These are phyloP conservation scores for Colletotrichum lindemuthianum DNA, from an alignment of 2,329 filamentous ascomycete species.

Conservation along the genomic window DNA sequence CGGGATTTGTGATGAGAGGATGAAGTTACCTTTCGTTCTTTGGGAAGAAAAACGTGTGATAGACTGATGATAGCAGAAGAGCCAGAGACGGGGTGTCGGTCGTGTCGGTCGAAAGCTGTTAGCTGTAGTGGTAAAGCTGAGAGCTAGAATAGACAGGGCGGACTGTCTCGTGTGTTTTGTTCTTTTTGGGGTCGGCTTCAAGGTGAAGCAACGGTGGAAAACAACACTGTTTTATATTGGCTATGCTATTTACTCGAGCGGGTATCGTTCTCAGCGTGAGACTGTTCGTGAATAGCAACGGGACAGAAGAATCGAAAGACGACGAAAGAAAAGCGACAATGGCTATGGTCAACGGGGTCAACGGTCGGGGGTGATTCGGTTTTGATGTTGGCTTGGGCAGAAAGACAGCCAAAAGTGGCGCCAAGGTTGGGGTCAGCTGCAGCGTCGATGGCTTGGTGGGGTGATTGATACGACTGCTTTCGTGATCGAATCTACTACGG, in stretches of 20 bases:
- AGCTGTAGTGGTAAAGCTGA: slow-evolving; percentile 26
- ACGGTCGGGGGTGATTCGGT: slow-evolving; percentile 24
- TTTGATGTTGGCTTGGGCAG: slow-evolving; percentile 30
- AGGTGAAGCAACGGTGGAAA: slow-evolving; percentile 21
- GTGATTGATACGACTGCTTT: slow-evolving; percentile 6
- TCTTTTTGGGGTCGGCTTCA: slow-evolving; percentile 23
- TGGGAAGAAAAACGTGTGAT: not conserved
- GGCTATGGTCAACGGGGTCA: slow-evolving; percentile 8
- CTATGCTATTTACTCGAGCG: slow-evolving; percentile 31
- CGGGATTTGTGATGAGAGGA: not conserved
- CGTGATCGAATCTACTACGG: slow-evolving; percentile 6
- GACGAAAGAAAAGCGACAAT: slow-evolving; percentile 15
- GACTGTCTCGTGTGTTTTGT: slow-evolving; percentile 12
- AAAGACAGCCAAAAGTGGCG: slow-evolving; percentile 25
- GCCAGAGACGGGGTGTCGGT: slow-evolving; percentile 2
- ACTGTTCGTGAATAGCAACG: slow-evolving; percentile 7
- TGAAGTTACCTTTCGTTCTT: slow-evolving; percentile 11
- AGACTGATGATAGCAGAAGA: not conserved
- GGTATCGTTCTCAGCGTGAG: slow-evolving; percentile 4
- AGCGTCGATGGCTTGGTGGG: slow-evolving; percentile 6
- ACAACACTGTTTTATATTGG: slow-evolving; percentile 34
- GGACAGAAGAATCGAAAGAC: slow-evolving; percentile 20
- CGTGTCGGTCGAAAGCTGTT: slow-evolving; percentile 14
- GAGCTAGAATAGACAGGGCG: slow-evolving; percentile 4
- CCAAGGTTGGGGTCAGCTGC: slow-evolving; percentile 12